A percentile compares a stretch with the other conserved stretches of the same genome.
phyloP scores from a whole-genome alignment of 805 yeast genomes.

The Wickerhamiella galacta region DNA sequence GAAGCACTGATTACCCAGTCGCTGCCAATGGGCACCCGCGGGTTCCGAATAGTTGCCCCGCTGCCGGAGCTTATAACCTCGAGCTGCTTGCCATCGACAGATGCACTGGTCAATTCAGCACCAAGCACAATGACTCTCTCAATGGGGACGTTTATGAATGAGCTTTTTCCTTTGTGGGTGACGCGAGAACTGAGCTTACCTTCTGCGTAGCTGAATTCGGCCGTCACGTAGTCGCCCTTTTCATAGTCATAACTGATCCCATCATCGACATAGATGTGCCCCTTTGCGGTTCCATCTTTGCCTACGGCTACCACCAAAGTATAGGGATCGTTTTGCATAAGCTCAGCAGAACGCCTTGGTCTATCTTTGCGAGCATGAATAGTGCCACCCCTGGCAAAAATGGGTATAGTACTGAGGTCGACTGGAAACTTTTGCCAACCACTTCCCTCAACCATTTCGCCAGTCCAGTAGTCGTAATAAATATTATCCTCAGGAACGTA shows the following conservation, averaged over 20 bases:
- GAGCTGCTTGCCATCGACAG: conserved; percentile 9
- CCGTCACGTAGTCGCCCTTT: conserved; percentile 32
- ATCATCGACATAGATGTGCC: conserved; percentile 63
- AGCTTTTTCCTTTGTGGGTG: conserved; percentile 5
- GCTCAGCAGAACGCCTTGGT: conserved; percentile 59
- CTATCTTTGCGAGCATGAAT: conserved; percentile 52
- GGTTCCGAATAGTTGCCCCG: conserved; percentile 30
- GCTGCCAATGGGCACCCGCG: conserved; percentile 29
- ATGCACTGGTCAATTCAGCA: conserved; percentile 23
- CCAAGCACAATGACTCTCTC: conserved; percentile 18
- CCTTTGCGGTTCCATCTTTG: conserved; percentile 33
- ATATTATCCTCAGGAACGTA: conserved; percentile 32
- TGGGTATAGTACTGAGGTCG: conserved; percentile 48
- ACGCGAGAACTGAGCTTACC: conserved; percentile 11
- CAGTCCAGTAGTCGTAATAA: conserved; percentile 24
- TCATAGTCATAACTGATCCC: conserved; percentile 52
- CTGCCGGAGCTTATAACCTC: conserved; percentile 9
- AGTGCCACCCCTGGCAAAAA: conserved; percentile 63
- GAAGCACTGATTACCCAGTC: conserved; percentile 30
- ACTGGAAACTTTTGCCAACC: conserved; percentile 20
- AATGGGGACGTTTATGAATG: conserved; percentile 6
- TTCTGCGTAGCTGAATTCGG: conserved; percentile 25
- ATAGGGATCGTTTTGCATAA: conserved; percentile 69
- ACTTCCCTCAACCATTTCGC: conserved; percentile 6
- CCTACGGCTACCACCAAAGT: conserved; percentile 48